Conservation (phyloP, 352 stramenopile species). For the Globisporangium spiculum region DNA sequence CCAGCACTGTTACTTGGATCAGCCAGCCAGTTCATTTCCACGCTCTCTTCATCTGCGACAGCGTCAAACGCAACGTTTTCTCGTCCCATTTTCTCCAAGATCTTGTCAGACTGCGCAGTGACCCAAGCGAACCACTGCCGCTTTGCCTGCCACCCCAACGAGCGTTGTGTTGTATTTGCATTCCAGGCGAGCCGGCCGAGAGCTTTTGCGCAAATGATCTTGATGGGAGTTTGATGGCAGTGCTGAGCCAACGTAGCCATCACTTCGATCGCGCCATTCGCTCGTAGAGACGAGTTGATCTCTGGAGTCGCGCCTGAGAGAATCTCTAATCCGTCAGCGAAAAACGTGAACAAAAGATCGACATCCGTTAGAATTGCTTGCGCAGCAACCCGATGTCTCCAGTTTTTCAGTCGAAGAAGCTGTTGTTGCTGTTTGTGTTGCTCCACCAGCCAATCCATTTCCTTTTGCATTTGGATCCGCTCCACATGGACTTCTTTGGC, state of each 20-base stretch:
- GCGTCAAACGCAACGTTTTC: conserved; percentile 43
- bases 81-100: conserved; percentile 32
- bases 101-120: conserved; percentile 27
- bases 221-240: conserved; percentile 31
- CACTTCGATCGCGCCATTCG: conserved; percentile 66
- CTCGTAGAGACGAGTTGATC: conserved; percentile 50
- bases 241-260: conserved; percentile 43
- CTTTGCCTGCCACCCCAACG: conserved; percentile 69
- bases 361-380: conserved; percentile 69
- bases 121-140: conserved; percentile 60
- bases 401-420: conserved; percentile 59
- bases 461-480: conserved; percentile 42
- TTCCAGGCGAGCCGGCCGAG: conserved; percentile 70
- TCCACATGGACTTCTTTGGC: conserved; percentile 55
- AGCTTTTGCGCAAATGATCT: conserved; percentile 45
- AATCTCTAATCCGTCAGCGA: conserved; percentile 53
- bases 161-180: conserved; percentile 48
- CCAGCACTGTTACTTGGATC: conserved; percentile 34
- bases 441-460: conserved; percentile 35
- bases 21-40: conserved; percentile 54
- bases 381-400: conserved; percentile 62
- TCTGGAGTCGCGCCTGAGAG: conserved; percentile 43
- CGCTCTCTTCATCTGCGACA: conserved; percentile 33
- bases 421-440: conserved; percentile 71
- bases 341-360: conserved; percentile 65